phyloP scores from a whole-genome alignment of 2,329 filamentous ascomycete species.

The Aspergillus tubingensis region DNA sequence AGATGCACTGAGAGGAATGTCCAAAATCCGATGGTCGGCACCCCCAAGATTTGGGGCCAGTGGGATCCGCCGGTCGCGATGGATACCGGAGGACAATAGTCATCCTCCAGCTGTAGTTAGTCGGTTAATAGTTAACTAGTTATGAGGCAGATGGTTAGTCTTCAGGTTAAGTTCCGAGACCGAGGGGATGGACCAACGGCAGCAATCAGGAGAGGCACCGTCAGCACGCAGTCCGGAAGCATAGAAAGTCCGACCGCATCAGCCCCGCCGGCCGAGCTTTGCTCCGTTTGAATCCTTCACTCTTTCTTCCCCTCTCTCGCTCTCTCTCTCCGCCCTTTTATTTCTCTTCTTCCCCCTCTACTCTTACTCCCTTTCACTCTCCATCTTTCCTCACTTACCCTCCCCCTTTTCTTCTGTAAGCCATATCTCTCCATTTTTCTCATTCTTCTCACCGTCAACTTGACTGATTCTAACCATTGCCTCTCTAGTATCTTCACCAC shows the following conservation, averaged over 20 bases:
- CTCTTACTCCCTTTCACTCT: constrained; percentile 9
- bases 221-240: constrained; percentile 10
- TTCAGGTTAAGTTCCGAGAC: neutral
- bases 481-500: constrained; percentile 1
- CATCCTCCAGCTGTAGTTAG: neutral
- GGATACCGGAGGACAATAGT: neutral
- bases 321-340: constrained; percentile 4
- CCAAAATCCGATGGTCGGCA: too few relatives aligned
- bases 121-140: too few relatives aligned
- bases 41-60: too few relatives aligned
- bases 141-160: too few relatives aligned
- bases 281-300: neutral
- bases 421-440: neutral
- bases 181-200: neutral
- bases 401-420: neutral
- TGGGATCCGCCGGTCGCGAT: too few relatives aligned
- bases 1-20: too few relatives aligned
- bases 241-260: constrained; percentile 1
- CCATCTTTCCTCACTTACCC: constrained; percentile 8
- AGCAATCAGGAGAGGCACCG: constrained; percentile 13
- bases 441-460: constrained; percentile 7
- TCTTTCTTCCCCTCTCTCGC: neutral
- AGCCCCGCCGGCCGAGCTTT: constrained; percentile 11
- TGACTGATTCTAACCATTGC: neutral
- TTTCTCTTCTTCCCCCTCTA: constrained; percentile 13